Conservation (phyloP, 225 moss, liverwort and hornwort genomes). For the Asterella californica region DNA sequence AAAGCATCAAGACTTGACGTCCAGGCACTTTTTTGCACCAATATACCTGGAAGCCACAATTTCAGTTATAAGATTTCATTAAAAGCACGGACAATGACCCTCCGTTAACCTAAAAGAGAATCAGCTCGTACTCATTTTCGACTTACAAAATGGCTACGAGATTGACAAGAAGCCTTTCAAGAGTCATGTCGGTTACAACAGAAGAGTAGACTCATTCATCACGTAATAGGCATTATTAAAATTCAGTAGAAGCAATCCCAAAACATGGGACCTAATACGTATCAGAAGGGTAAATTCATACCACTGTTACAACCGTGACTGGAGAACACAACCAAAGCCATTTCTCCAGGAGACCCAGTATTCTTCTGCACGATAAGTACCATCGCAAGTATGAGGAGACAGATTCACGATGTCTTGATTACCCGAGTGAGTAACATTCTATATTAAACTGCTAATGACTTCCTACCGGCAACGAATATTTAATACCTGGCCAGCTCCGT, state of each 20-base stretch:
- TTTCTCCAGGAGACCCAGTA: constrained; percentile 57
- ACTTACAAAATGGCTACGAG: too few relatives aligned
- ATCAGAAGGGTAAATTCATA: constrained; percentile 13
- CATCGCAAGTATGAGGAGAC: background rate
- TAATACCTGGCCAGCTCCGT: constrained; percentile 32
- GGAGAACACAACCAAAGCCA: constrained; percentile 77
- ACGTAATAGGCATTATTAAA: background rate
- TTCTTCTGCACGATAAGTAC: constrained; percentile 55
- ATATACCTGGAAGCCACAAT: constrained; percentile 43
- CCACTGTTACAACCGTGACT: constrained; percentile 71
- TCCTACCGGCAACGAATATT: background rate
- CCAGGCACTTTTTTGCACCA: constrained; percentile 85
- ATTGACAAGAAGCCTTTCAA: too few relatives aligned
- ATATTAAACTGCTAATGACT: background rate
- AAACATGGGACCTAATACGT: background rate
- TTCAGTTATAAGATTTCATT: background rate
- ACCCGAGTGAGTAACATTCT: background rate
- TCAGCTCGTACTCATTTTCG: too few relatives aligned
- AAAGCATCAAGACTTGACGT: constrained; percentile 85
- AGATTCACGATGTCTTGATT: background rate
- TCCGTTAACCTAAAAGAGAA: background rate
- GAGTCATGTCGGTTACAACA: background rate
- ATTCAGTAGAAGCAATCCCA: background rate
- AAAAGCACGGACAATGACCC: background rate
- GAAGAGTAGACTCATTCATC: background rate